Base-by-base conservation (phyloP, 352 stramenopile species). In the Thraustochytrium striatum region DNA sequence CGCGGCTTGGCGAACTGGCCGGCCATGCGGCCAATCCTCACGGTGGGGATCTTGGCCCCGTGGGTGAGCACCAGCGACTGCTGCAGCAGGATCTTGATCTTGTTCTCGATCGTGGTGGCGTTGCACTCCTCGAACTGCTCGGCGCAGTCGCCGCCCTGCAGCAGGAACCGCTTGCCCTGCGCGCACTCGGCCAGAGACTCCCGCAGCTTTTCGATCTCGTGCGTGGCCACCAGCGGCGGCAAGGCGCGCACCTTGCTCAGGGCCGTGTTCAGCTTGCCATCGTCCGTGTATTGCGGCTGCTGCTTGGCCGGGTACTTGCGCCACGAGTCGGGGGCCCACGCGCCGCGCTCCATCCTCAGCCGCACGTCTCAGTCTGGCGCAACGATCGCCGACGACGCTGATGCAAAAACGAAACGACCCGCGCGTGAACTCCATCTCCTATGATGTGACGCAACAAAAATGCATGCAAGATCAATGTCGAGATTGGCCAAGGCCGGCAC, bases 1-100 rank as follows among this genome's bases (percentile, higher is more conserved):
- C 96, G 89, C 8, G 96, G 95, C 88, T 99, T 99, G 72, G 96
- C 94, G 81, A 98, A 99, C 87, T 99, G 96, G 19, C 96, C 96
- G 1, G 96, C 96, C 92, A 99, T 98, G 58, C 96, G 91, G 5
- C 94, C 95, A 62, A 99, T 90, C 43, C 89, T 97, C 33, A 98
- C 94, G 3, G 97, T 95, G 2, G 96, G 94, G 87, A 98, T 97
- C n/a, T 92, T 88, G 41, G 92, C 92, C 32, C 95, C 96, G 89
- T 96, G 98, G 19, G 97, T 97, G 55, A 99, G 88, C 47, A 98
- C 92, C 33, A 99, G 88, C 79, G 93, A 92, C 95, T 98, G 98
- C 87, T 83, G 89, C 82, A 94, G 91, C 85, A 99, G 93, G 81
- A 99, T 95, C 62, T 92, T 92, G 82, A 94, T 85, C 85, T 94